Evolutionary conservation across 441 rosid species (phyloP), one percentile per base, ranked within the genome.

Genomic region (Codiaeum variegatum): DNA sequence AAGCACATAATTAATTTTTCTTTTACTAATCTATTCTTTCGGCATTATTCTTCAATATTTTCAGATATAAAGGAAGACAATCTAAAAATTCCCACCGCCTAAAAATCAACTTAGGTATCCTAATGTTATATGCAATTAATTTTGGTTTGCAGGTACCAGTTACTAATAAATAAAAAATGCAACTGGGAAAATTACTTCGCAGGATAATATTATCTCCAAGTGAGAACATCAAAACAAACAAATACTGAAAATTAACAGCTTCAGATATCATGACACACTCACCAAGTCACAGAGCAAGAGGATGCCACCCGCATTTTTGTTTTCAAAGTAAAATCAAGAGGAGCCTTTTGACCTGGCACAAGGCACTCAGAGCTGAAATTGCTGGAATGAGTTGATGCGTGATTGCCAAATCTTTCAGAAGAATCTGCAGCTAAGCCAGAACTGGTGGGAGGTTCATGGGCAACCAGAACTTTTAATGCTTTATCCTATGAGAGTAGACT

Each of bases 291-390:
- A 5, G 98, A 82, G 76, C 84, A 84, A 58, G 88, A 82, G 78
- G 87, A 84, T 62, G 81, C 83, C 76, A 95, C 80, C 51, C 85
- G 83, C 79, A 86, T 81, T 75, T 74, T 82, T 46, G 95, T 93
- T 88, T 95, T 95, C 91, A 95, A 67, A 75, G 98, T 90, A 73
- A 91, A 87, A 82, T 95, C 99, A 54, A 93, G 76, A 67, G 99
- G 99, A 79, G 83, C 83, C 80, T 84, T 89, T 79, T 56, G 81
- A 75, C 94, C 88, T 62, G 87, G 70, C 70, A 89, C 49, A 52
- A 76, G 78, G 81, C 79, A 86, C 75, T 93, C 95, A 47, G 88
- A 80, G 72, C 85, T 65, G 70, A 87, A 81, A 66, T 77, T 80
- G 63, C 83, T 88, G n/a, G 75, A 62, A 68, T 64, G 73, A 66